phyloP scores from a whole-genome alignment of 2,329 filamentous ascomycete species.

The Ambrosiella cleistominuta region DNA sequence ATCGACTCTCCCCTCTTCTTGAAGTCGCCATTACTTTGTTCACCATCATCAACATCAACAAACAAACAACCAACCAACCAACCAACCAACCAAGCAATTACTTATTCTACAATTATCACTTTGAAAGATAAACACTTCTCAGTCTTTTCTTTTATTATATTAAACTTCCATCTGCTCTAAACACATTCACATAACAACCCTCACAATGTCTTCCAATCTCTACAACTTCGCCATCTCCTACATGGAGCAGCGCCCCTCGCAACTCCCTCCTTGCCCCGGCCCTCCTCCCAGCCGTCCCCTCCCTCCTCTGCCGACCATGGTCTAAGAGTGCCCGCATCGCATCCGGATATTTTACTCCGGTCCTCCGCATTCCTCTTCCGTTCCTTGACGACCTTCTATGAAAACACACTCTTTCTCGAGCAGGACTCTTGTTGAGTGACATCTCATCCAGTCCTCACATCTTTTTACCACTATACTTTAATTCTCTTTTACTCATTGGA shows the following conservation, averaged over 20 bases:
- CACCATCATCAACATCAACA: background rate
- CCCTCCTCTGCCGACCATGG: conserved; percentile 45
- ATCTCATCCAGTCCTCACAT: background rate
- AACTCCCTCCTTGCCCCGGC: conserved; percentile 49
- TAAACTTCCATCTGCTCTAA: conserved; percentile 15
- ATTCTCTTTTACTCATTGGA: background rate
- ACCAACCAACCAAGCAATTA: background rate
- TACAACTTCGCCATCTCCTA: conserved; percentile 10
- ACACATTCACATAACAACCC: conserved; percentile 11
- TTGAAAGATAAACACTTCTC: background rate
- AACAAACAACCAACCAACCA: background rate
- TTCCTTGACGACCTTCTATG: conserved; percentile 1
- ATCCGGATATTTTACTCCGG: background rate
- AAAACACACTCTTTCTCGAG: background rate
- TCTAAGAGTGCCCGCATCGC: conserved; percentile 20
- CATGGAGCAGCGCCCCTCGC: conserved; percentile 39
- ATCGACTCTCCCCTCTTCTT: background rate
- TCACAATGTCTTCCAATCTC: conserved; percentile 1
- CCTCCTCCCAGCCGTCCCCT: conserved; percentile 47
- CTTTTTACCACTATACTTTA: background rate
- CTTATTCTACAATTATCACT: background rate
- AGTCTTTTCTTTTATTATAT: conserved; percentile 2
- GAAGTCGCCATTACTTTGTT: background rate
- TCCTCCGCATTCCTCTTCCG: background rate
- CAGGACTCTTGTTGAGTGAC: conserved; percentile 1